Conservation (phyloP, 2,329 filamentous ascomycete genomes). For the Talaromyces rugulosus region DNA sequence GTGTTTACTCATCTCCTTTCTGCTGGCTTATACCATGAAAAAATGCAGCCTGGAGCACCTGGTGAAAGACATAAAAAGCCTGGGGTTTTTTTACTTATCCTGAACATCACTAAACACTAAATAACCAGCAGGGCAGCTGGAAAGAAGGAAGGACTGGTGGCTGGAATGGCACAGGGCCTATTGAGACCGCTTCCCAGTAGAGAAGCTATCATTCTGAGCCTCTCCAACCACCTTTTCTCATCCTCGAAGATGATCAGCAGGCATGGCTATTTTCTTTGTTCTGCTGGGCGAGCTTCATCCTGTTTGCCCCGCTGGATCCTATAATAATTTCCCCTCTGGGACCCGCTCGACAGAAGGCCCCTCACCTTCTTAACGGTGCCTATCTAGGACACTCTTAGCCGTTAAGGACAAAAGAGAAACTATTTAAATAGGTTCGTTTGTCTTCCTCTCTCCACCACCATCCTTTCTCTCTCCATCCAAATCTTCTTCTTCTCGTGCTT, state of each 20-base stretch:
- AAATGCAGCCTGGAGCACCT: not conserved
- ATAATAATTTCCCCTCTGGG: not conserved
- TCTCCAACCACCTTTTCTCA: slow-evolving; percentile 1
- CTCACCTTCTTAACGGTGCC: not conserved
- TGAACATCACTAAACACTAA: not conserved
- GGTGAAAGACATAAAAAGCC: not conserved
- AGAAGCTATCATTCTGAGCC: slow-evolving; percentile 2
- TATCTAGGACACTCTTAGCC: not conserved
- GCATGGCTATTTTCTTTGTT: slow-evolving; percentile 2
- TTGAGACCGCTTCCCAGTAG: slow-evolving; percentile 2
- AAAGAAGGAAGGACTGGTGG: not conserved
- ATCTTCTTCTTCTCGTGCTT: not conserved
- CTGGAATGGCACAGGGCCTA: not conserved
- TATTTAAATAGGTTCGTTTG: not conserved
- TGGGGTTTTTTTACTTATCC: not conserved
- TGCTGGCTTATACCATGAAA: not conserved
- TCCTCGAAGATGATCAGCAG: not conserved
- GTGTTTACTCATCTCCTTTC: not conserved
- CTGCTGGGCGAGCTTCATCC: not conserved
- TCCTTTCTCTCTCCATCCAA: not conserved
- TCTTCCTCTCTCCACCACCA: not conserved
- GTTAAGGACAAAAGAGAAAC: not conserved
- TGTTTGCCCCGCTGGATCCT: not conserved
- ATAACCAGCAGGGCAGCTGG: not conserved
- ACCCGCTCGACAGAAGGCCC: not conserved